Percentiles rank a stretch among this genome's conserved stretches.
phyloP scores from a whole-genome alignment of 257 asterid species.

The Cinchona pubescens region DNA sequence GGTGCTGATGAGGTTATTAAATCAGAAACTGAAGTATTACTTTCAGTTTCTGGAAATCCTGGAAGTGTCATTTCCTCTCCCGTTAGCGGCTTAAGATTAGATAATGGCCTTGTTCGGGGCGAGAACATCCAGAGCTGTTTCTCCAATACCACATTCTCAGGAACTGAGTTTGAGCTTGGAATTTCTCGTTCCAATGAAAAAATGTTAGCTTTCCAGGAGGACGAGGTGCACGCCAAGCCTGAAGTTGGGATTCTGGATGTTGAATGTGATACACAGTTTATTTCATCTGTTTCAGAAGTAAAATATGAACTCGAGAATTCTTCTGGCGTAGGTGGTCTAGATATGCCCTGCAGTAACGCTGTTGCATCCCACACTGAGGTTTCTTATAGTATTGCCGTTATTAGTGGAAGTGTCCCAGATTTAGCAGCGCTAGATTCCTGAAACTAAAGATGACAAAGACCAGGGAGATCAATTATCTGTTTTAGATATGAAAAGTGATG shows the following conservation, averaged over 20 bases:
- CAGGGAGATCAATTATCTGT: slow-evolving; percentile 30
- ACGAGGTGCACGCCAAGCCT: slow-evolving; percentile 1
- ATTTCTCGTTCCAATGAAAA: background rate
- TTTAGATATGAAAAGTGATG: slow-evolving; percentile 14
- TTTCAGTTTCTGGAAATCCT: background rate
- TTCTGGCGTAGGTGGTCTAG: slow-evolving; percentile 28
- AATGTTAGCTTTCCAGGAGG: background rate
- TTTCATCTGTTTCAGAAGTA: slow-evolving; percentile 33
- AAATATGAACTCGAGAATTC: slow-evolving; percentile 30
- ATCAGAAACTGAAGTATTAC: background rate
- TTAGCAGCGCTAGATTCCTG: slow-evolving; percentile 28
- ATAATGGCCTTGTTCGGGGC: background rate
- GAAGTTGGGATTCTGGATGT: slow-evolving; percentile 13
- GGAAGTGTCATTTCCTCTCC: slow-evolving; percentile 9
- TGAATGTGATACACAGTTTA: slow-evolving; percentile 25
- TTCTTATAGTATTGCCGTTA: slow-evolving; percentile 25
- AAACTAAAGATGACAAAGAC: slow-evolving; percentile 27
- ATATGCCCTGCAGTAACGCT: slow-evolving; percentile 21
- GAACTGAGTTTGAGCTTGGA: slow-evolving; percentile 7
- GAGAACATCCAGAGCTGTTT: background rate
- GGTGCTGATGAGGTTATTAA: background rate
- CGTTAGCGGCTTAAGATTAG: background rate
- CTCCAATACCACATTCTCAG: background rate
- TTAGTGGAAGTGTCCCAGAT: slow-evolving; percentile 26
- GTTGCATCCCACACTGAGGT: slow-evolving; percentile 33